phyloP scores from a whole-genome alignment of 345 rosid genomes.

The Rhodamnia rubescens region DNA sequence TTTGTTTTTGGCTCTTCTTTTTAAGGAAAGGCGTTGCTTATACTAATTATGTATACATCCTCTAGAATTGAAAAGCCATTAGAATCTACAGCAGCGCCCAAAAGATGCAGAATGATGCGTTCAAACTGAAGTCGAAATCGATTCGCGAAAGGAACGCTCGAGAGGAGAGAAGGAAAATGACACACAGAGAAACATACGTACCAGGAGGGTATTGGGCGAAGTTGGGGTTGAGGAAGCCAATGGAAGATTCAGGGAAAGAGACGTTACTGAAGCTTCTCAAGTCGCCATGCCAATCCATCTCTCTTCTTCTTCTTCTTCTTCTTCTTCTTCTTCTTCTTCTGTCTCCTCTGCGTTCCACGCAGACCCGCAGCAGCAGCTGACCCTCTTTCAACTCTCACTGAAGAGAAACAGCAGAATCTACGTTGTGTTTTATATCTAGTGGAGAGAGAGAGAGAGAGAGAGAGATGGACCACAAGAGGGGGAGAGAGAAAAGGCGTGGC shows the following conservation, averaged over 20 bases:
- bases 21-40: neutral
- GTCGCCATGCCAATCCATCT: conserved; percentile 51
- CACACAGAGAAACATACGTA: conserved; percentile 2
- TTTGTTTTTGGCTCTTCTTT: neutral
- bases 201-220: conserved; percentile 60
- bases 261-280: conserved; percentile 14
- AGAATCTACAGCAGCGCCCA: neutral
- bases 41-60: neutral
- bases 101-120: neutral
- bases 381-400: neutral
- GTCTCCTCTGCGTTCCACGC: neutral
- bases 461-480: neutral
- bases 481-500: neutral
- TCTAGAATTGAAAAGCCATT: neutral
- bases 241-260: conserved; percentile 33
- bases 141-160: neutral
- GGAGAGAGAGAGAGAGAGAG: neutral
- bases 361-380: neutral
- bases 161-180: neutral
- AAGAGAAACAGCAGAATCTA: neutral
- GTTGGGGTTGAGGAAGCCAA: conserved; percentile 50
- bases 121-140: neutral
- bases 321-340: neutral
- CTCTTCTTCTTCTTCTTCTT: neutral
- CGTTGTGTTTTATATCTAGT: neutral